phyloP scores from a whole-genome alignment of 176 grass and related monocot genomes.

The Metroxylon sagu region DNA sequence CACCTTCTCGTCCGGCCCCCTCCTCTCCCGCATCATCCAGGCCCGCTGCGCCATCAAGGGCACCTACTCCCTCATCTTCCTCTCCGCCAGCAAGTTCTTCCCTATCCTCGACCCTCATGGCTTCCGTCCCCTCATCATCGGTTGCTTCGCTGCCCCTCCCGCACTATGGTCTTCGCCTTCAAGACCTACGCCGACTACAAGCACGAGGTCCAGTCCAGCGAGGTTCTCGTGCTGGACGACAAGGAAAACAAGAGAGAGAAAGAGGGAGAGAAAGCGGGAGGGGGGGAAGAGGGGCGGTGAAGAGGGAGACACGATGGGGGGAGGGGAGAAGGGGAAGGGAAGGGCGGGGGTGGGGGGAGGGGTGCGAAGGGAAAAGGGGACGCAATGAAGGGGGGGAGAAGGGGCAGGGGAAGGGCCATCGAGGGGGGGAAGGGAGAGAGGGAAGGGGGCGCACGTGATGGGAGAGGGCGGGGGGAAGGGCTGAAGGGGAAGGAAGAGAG shows the following conservation, averaged over 20 bases:
- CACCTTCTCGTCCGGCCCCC: constrained; percentile 53
- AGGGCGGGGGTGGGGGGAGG: too few species aligned
- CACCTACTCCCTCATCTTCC: constrained; percentile 77
- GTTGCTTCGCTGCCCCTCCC: constrained; percentile 20
- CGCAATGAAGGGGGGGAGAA: too few species aligned
- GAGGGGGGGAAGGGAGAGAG: too few species aligned
- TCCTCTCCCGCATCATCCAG: constrained; percentile 64
- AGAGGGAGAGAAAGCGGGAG: too few species aligned
- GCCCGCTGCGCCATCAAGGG: constrained; percentile 65
- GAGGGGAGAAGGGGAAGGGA: too few species aligned
- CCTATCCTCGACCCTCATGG: constrained; percentile 72
- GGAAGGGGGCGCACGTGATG: too few species aligned
- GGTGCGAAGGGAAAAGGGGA: too few species aligned
- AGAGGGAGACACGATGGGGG: too few species aligned
- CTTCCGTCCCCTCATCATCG: constrained; percentile 82
- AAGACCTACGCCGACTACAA: constrained; percentile 75
- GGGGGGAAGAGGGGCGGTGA: too few species aligned
- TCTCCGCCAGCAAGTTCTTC: constrained; percentile 62
- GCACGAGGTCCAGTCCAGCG: constrained; percentile 68
- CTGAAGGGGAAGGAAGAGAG: too few species aligned
- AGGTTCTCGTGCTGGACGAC: constrained; percentile 65
- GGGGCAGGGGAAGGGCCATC: too few species aligned
- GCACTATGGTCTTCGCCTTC: constrained; percentile 67
- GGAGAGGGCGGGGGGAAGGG: too few species aligned
- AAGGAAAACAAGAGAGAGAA: constrained; percentile 8